Evolutionary conservation across 192 early-diverging fungal species (phyloP), one percentile per base, ranked within the genome.

Genomic region (Dissophora globulifera): DNA sequence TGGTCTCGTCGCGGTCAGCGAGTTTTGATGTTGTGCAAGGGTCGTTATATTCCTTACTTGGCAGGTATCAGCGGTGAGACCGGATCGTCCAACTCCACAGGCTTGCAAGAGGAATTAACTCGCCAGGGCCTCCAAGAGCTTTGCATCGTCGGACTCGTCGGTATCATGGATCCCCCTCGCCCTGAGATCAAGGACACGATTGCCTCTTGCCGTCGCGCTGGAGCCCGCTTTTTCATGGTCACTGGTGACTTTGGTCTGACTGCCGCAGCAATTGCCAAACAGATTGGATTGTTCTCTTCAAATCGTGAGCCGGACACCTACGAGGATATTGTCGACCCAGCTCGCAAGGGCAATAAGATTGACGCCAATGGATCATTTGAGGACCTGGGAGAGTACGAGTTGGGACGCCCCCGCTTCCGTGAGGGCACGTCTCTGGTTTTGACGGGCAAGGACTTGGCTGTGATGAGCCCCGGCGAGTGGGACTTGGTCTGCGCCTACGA

Each of bases 101-200:
- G 51, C 22, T 19, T 42, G 2, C 65, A 81, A 32, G 70, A 69
- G 26, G 70, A 69, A 17, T 31, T 59, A 47, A 67, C 54, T 23
- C 48, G 78, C n/a, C 59, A 81, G 32, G 66, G 70, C 48, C 76
- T 69, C 17, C 63, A 79, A 22, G 83, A 82, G 17, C 83, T 96
- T 32, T 87, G 86, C 38, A 74, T 92, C 35, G 78, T 95, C n/a
- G 95, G 92, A 4, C 71, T 96, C 8, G 83, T 92, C 30, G 90
- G 88, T 3, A 93, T 97, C 49, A 82, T 88, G 57, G 95, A 96
- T 59, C 96, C 94, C 41, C 94, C 93, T 27, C 87, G 94, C 48
- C 82, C 84, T 17, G 94, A 94, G 69, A 89, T 91, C 49, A 80
- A 80, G 20, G 70, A 83, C 31, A 83, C 90, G 2, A 86, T 97